These are phyloP conservation scores for Pleurotus giganteus DNA, from an alignment of 768 basidiomycete genomes.

Conservation along the genomic window DNA sequence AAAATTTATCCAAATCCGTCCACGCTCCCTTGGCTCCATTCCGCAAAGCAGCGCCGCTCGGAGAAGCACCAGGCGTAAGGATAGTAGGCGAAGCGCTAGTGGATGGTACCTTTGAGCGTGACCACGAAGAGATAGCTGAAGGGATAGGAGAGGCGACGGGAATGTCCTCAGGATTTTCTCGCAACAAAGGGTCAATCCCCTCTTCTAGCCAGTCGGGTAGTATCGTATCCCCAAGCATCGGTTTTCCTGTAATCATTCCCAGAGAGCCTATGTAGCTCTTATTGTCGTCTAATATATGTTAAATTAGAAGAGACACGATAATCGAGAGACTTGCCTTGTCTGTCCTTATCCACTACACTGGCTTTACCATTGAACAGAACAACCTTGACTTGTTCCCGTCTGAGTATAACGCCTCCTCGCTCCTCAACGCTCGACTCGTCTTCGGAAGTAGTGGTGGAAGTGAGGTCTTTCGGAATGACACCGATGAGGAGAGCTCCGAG, in stretches of 20 bases:
- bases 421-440: conserved; percentile 42
- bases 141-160: conserved; percentile 30
- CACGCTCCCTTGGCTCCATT: conserved; percentile 40
- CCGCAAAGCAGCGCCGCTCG: conserved; percentile 35
- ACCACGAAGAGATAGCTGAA: conserved; percentile 39
- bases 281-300: conserved; percentile 29
- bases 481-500: conserved; percentile 67
- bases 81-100: conserved; percentile 46
- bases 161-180: conserved; percentile 63
- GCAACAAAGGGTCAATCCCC: conserved; percentile 75
- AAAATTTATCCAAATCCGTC: conserved; percentile 76
- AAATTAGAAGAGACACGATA: conserved; percentile 6
- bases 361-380: conserved; percentile 80
- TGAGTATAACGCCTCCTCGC: conserved; percentile 69
- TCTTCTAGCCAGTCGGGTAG: conserved; percentile 88
- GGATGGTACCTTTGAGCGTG: conserved; percentile 24
- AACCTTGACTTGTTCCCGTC: conserved; percentile 77
- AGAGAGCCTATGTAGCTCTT: conserved; percentile 62
- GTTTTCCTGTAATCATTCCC: conserved; percentile 56
- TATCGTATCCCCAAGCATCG: conserved; percentile 45
- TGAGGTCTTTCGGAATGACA: conserved; percentile 23
- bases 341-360: conserved; percentile 36
- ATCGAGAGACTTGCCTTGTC: conserved; percentile 25
- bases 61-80: conserved; percentile 54
- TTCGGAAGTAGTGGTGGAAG: conserved; percentile 18